Conservation (phyloP, 1,284 basidiomycete genomes). For the Leccinum angustisporum region DNA sequence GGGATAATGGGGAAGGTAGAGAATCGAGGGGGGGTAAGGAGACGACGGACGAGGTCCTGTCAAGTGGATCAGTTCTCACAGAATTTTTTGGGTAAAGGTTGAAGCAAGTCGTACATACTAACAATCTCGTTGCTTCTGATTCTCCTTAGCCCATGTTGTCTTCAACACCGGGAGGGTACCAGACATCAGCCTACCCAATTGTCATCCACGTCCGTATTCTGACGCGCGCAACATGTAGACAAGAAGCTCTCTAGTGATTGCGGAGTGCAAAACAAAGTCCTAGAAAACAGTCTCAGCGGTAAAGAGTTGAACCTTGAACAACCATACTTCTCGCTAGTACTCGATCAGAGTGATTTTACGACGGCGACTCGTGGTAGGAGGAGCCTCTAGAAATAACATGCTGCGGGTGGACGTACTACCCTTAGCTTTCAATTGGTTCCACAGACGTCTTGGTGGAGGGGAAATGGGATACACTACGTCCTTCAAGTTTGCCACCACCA, state of each 20-base stretch:
- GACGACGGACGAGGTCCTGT: constrained; percentile 65
- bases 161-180: constrained; percentile 60
- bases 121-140: constrained; percentile 58
- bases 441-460: neutral
- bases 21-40: constrained; percentile 54
- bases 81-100: neutral
- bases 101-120: constrained; percentile 60
- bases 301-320: too few relatives aligned
- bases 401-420: too few relatives aligned
- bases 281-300: too few relatives aligned
- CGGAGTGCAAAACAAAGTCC: too few relatives aligned
- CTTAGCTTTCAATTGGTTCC: neutral
- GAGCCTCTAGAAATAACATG: too few relatives aligned
- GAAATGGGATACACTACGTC: neutral
- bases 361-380: too few relatives aligned
- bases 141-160: constrained; percentile 56
- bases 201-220: constrained; percentile 4
- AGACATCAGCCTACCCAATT: constrained; percentile 53
- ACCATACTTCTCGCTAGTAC: too few relatives aligned
- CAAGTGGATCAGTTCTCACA: constrained; percentile 2
- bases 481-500: neutral
- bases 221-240: neutral
- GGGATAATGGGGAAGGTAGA: constrained; percentile 43
- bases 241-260: constrained; percentile 24
- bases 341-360: too few relatives aligned